phyloP scores from a whole-genome alignment of 352 stramenopile genomes.

The Globisporangium paddicum region DNA sequence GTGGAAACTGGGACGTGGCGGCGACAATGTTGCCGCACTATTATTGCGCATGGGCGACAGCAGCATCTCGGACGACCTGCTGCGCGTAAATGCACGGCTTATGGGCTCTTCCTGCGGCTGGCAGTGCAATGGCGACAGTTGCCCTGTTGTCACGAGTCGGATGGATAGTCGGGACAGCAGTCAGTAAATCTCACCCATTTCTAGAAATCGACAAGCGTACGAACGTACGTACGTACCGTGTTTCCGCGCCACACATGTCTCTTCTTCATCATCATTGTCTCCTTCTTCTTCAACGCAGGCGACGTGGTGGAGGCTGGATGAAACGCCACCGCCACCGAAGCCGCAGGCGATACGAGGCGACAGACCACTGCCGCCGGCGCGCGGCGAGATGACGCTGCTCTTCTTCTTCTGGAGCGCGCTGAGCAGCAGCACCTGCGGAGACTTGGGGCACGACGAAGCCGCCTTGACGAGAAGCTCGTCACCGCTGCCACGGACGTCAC shows the following conservation, averaged over 20 bases:
- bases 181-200: not conserved
- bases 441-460: slow-evolving; percentile 23
- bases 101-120: slow-evolving; percentile 5
- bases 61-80: slow-evolving; percentile 5
- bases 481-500: slow-evolving; percentile 2
- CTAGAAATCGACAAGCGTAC: not conserved
- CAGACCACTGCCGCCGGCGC: slow-evolving; percentile 4
- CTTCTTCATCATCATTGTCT: slow-evolving; percentile 4
- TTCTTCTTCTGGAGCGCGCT: slow-evolving; percentile 20
- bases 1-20: slow-evolving; percentile 5
- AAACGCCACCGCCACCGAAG: slow-evolving; percentile 9
- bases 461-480: slow-evolving; percentile 1
- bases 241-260: slow-evolving; percentile 7
- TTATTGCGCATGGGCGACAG: not conserved
- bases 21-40: not conserved
- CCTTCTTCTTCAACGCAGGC: not conserved
- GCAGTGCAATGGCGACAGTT: slow-evolving; percentile 7
- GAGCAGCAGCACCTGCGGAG: slow-evolving; percentile 15
- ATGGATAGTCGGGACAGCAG: not conserved
- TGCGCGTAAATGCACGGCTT: slow-evolving; percentile 1
- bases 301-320: slow-evolving; percentile 16
- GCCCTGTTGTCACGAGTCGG: not conserved
- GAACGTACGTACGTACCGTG: slow-evolving; percentile 9
- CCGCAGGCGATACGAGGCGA: slow-evolving; percentile 7
- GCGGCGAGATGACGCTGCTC: slow-evolving; percentile 30